Evolutionary conservation across 108 stramenopile genomes (phyloP).

Genomic region (Conticribra guillardii): DNA sequence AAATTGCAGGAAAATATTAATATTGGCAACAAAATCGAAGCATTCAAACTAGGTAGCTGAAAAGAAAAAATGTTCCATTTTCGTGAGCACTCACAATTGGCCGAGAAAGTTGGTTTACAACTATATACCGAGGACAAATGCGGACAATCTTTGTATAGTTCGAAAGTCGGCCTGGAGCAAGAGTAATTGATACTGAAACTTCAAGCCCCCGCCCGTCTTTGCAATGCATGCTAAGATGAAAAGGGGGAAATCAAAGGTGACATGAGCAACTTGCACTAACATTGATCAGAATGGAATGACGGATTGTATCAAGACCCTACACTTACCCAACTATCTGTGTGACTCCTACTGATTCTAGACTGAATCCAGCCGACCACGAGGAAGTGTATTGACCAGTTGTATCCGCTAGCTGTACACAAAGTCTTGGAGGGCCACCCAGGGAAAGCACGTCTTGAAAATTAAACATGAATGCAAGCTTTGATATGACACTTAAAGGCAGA

Average conservation of each 20-base stretch:
- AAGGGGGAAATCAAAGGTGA: slow-evolving; percentile 8
- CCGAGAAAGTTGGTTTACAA: slow-evolving; percentile 77
- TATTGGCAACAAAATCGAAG: too few species aligned
- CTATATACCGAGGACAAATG: slow-evolving; percentile 88
- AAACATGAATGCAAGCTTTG: slow-evolving; percentile 92
- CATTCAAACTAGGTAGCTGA: too few species aligned
- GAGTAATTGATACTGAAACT: slow-evolving; percentile 78
- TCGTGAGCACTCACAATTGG: slow-evolving; percentile 51
- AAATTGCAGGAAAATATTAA: not conserved
- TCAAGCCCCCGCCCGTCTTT: slow-evolving; percentile 84
- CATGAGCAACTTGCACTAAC: too few species aligned
- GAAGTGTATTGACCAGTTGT: slow-evolving; percentile 61
- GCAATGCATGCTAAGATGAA: slow-evolving; percentile 71
- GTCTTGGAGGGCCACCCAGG: slow-evolving; percentile 69
- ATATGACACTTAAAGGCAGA: slow-evolving; percentile 70
- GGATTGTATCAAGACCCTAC: too few species aligned
- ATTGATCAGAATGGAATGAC: too few species aligned
- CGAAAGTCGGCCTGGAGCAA: slow-evolving; percentile 90
- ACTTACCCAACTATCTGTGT: slow-evolving; percentile 86
- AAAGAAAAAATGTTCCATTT: not conserved
- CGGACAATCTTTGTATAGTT: slow-evolving; percentile 95
- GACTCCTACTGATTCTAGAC: slow-evolving; percentile 95
- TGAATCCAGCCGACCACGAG: slow-evolving; percentile 88
- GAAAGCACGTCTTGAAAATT: slow-evolving; percentile 85
- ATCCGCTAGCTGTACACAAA: slow-evolving; percentile 81